Percentiles rank a stretch among this genome's conserved stretches.
Evolutionary conservation across 768 basidiomycete genomes (phyloP).

Genomic region (Dictyophora rubrovolvata): DNA sequence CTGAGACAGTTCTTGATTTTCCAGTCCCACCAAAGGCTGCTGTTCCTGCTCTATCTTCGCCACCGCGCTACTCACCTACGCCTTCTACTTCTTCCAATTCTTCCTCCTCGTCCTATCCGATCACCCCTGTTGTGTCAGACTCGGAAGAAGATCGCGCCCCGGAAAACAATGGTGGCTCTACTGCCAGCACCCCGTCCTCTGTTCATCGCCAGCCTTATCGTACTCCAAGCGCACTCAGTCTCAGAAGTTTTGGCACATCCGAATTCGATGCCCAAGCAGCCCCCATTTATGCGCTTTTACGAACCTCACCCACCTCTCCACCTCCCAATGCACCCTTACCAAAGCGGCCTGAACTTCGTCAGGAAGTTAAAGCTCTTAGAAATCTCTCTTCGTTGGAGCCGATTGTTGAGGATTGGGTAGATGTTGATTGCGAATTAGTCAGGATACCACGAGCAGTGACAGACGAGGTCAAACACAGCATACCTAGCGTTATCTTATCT

Average conservation of each 20-base stretch:
- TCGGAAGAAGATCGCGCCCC: not conserved
- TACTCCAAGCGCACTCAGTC: conserved; percentile 4
- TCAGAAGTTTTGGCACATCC: conserved; percentile 2
- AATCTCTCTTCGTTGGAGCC: not conserved
- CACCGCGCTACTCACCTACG: not conserved
- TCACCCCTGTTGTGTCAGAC: not conserved
- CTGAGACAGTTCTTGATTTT: conserved; percentile 7
- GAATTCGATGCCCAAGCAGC: conserved; percentile 3
- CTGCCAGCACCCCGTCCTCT: not conserved
- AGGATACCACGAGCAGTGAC: not conserved
- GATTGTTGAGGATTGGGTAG: not conserved
- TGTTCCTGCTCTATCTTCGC: not conserved
- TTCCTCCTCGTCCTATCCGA: conserved; percentile 1
- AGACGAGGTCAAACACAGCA: not conserved
- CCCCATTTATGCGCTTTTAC: not conserved
- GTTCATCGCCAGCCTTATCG: not conserved
- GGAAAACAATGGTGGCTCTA: not conserved
- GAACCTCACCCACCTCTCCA: not conserved
- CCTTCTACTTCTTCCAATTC: not conserved
- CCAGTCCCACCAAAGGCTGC: not conserved
- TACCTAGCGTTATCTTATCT: not conserved
- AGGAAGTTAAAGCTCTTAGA: not conserved
- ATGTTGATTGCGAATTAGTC: not conserved
- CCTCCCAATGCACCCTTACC: not conserved
- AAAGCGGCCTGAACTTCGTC: not conserved